phyloP scores from a whole-genome alignment of 2,329 filamentous ascomycete genomes.

The Verticillium longisporum region DNA sequence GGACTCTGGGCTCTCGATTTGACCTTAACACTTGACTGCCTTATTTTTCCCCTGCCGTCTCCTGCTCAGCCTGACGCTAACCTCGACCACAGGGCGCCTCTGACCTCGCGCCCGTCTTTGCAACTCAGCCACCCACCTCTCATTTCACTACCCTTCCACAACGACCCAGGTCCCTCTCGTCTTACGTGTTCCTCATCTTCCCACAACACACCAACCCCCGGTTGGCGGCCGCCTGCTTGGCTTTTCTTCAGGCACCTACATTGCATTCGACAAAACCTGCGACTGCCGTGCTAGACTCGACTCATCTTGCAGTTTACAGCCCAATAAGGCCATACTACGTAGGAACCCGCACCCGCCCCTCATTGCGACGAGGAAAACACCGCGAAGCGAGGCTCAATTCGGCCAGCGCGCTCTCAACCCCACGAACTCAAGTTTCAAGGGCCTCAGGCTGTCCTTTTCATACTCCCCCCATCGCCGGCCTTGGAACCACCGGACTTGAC shows the following conservation, averaged over 20 bases:
- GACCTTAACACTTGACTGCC: no score
- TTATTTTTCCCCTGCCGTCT: background rate
- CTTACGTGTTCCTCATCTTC: slow-evolving; percentile 2
- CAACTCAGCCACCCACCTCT: background rate
- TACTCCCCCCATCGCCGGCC: background rate
- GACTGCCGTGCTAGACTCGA: background rate
- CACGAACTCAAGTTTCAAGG: background rate
- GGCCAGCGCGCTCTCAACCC: background rate
- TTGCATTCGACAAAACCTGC: background rate
- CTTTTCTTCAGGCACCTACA: background rate
- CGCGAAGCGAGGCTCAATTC: background rate
- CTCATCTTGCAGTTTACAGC: background rate
- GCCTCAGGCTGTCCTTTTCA: background rate
- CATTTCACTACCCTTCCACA: background rate
- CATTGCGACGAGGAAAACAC: background rate
- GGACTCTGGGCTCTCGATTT: background rate
- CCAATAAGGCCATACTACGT: background rate
- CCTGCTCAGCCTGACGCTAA: background rate
- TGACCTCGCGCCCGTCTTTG: background rate
- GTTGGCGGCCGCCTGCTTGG: background rate
- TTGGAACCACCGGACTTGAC: background rate
- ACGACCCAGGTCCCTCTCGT: background rate
- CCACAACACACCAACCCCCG: background rate
- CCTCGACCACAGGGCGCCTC: background rate
- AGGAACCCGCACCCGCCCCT: background rate